Percentiles rank a stretch among this genome's conserved stretches.
Conservation (phyloP, 1,284 basidiomycete genomes). For the Ceratobasidium sp. region DNA sequence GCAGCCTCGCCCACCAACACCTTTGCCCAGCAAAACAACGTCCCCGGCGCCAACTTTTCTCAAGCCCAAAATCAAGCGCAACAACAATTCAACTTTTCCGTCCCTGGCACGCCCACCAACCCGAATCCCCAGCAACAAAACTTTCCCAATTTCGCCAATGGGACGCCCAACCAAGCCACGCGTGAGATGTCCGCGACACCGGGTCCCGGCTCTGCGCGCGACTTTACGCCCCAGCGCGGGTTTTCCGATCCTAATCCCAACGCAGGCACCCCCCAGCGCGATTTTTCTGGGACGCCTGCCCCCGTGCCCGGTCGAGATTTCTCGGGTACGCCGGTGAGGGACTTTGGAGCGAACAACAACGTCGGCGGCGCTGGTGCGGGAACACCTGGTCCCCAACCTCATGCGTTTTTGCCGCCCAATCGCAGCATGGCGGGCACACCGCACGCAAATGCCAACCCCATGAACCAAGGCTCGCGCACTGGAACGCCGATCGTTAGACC, state of each 20-base stretch:
- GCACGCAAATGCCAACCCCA: conserved; percentile 2
- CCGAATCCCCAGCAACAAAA: conserved; percentile 4
- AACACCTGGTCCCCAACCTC: conserved; percentile 37
- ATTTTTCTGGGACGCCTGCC: conserved; percentile 22
- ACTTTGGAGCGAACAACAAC: conserved; percentile 18
- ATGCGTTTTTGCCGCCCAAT: conserved; percentile 30
- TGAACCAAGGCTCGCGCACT: background rate
- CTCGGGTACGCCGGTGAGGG: conserved; percentile 15
- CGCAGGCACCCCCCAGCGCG: conserved; percentile 21
- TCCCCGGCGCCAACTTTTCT: conserved; percentile 31
- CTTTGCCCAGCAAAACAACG: conserved; percentile 30
- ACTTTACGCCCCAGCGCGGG: conserved; percentile 32
- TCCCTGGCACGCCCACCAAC: background rate
- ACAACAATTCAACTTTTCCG: conserved; percentile 21
- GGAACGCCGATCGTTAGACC: conserved; percentile 26
- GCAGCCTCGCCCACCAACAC: conserved; percentile 16
- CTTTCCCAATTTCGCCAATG: conserved; percentile 14
- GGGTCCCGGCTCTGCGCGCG: background rate
- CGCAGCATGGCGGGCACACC: conserved; percentile 33
- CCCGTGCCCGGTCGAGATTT: conserved; percentile 4
- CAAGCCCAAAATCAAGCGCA: background rate
- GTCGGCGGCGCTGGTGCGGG: background rate
- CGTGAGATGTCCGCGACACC: background rate
- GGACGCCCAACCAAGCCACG: background rate
- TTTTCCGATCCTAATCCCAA: conserved; percentile 18